Evolutionary conservation across 805 yeast species (phyloP).

Genomic region (Pichia ethanolica): DNA sequence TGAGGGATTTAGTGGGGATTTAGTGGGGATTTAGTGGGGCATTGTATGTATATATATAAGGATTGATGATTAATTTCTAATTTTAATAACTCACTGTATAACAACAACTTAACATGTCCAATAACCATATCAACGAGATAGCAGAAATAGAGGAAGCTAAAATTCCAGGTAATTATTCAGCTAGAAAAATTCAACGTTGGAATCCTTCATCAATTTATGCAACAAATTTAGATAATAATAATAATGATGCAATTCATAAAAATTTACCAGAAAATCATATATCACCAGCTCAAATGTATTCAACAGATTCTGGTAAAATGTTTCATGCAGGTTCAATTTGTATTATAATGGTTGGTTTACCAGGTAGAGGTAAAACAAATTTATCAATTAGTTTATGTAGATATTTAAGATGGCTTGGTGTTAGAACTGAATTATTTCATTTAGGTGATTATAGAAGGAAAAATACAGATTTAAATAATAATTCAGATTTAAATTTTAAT

Average conservation of each 20-base stretch:
- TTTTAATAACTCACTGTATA: too few relatives aligned
- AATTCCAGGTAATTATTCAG: slow-evolving; percentile 46
- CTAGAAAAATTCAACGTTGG: slow-evolving; percentile 50
- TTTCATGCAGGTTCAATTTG: slow-evolving; percentile 95
- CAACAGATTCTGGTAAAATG: slow-evolving; percentile 85
- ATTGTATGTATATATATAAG: too few relatives aligned
- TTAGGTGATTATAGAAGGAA: slow-evolving; percentile 83
- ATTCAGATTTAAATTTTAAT: slow-evolving; percentile 2
- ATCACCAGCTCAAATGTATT: slow-evolving; percentile 88
- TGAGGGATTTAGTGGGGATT: too few relatives aligned
- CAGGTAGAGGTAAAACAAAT: slow-evolving; percentile 94
- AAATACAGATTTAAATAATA: slow-evolving; percentile 18
- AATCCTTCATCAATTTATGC: slow-evolving; percentile 18
- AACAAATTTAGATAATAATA: slow-evolving; percentile 11
- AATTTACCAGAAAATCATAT: slow-evolving; percentile 53
- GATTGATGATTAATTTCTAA: too few relatives aligned
- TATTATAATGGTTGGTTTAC: slow-evolving; percentile 83
- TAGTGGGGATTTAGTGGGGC: too few relatives aligned
- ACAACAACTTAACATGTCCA: too few relatives aligned
- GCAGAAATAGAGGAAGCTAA: slow-evolving; percentile 36
- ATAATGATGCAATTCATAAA: slow-evolving; percentile 60
- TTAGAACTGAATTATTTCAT: slow-evolving; percentile 84
- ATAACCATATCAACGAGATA: slow-evolving; percentile 4
- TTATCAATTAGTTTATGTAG: slow-evolving; percentile 86
- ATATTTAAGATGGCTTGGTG: slow-evolving; percentile 94